These are phyloP conservation scores for Canavalia ensiformis DNA, from an alignment of 306 rosid genomes.

Conservation along the genomic window DNA sequence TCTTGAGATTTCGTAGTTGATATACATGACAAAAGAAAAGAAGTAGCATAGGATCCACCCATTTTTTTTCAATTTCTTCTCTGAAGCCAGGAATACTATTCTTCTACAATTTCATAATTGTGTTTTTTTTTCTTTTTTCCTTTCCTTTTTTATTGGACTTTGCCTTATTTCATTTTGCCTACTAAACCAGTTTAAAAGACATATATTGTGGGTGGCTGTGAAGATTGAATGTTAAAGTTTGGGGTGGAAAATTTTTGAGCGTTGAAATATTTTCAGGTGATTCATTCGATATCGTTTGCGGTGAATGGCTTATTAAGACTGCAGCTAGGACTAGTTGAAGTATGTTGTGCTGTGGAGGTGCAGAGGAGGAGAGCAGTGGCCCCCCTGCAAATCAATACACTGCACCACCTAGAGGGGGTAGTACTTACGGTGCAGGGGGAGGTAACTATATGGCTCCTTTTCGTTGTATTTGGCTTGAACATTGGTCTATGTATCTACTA, in stretches of 20 bases:
- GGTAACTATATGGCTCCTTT: constrained; percentile 39
- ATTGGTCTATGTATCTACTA: too few relatives aligned
- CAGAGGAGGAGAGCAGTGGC: constrained; percentile 76
- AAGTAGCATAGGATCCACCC: not conserved
- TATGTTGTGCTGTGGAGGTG: constrained; percentile 88
- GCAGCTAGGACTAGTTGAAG: constrained; percentile 55
- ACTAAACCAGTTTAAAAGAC: not conserved
- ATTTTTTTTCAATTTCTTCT: not conserved
- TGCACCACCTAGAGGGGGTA: constrained; percentile 79
- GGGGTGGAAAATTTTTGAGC: constrained; percentile 13
- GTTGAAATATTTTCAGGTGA: constrained; percentile 46
- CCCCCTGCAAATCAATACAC: constrained; percentile 73
- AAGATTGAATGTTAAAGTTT: constrained; percentile 8
- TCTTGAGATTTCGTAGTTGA: not conserved
- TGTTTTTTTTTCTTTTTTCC: not conserved
- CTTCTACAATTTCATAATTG: not conserved
- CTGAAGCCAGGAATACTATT: not conserved
- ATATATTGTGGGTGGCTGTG: not conserved
- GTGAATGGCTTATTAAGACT: constrained; percentile 60
- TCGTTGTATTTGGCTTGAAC: not conserved
- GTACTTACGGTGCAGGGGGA: constrained; percentile 67
- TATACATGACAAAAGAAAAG: not conserved
- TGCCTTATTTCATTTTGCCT: not conserved
- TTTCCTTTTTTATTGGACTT: not conserved
- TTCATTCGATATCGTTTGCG: constrained; percentile 35